Evolutionary conservation across 495 filamentous ascomycete species (phyloP), one percentile per base, ranked within the genome.

Genomic region (Glonium stellatum): DNA sequence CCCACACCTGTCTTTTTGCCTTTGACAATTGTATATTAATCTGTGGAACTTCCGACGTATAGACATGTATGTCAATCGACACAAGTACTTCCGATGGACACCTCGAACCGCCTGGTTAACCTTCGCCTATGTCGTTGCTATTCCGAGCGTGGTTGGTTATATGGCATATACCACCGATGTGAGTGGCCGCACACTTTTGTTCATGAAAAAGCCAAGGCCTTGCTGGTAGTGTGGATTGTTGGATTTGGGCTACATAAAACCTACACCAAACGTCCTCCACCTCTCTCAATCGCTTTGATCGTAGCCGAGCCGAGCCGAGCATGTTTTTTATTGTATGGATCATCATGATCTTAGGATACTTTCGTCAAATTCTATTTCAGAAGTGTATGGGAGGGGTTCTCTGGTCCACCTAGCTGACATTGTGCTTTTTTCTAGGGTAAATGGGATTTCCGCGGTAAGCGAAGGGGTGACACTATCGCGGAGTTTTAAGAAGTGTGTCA

Each of bases 51-150:
- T 15, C 36, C 52, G 13, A 11, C 9, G 22, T 9, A 69, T 68
- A 98, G 93, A 87, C 70, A 87, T 97, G 84, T 82, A 79, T 66
- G 72, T 77, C 64, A 91, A 95, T 78, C 88, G 93, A 52, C 87
- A 90, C 82, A 92, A 88, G 76, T 95, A 90, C 82, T 98, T 97
- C 82, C 82, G 89, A 68, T 97, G 88, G 88, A 97, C 86, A 13
- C 80, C 83, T 23, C 80, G 88, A 64, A 93, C 90, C 47, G 90
- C 88, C 23, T 82, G 82, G 78, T 62, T 95, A 61, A 86, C 84
- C 4, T 82, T 96, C 67, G 70, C 84, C 35, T 96, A 90, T 74
- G 79, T 86, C 57, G 74, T 83, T 25, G 74, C 81, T 37, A 80
- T 97, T 22, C 93, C 93, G 5, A 70, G 73, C 34, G 73, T 85